Evolutionary conservation across 768 basidiomycete genomes (phyloP).

Genomic region (Tylopilus subfusipes): DNA sequence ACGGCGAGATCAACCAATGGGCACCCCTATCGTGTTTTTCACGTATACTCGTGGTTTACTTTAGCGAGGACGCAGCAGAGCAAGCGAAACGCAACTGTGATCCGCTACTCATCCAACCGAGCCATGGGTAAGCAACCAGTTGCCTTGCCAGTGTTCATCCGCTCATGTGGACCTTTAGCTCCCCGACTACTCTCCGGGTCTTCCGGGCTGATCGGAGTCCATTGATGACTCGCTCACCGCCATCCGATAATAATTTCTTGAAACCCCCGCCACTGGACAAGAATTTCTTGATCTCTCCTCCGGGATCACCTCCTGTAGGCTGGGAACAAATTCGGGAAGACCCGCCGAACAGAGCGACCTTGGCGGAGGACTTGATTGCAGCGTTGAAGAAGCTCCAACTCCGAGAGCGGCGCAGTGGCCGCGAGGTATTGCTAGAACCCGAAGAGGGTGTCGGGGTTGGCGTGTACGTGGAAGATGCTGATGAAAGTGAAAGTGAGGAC

Average conservation of each 20-base stretch:
- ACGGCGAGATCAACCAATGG: conserved; percentile 88
- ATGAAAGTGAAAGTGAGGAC: conserved; percentile 33
- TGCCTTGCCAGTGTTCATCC: not conserved
- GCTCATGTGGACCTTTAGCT: conserved; percentile 34
- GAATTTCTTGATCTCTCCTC: conserved; percentile 97
- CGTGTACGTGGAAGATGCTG: conserved; percentile 76
- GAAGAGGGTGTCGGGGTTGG: conserved; percentile 69
- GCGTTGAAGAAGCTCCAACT: conserved; percentile 73
- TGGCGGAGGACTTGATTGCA: conserved; percentile 83
- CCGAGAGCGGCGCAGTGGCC: conserved; percentile 37
- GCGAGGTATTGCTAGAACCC: conserved; percentile 64
- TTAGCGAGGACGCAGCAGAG: conserved; percentile 59
- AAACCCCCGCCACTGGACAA: conserved; percentile 78
- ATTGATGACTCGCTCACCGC: conserved; percentile 39
- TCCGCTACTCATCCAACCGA: conserved; percentile 55
- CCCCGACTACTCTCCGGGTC: conserved; percentile 54
- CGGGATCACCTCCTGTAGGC: conserved; percentile 94
- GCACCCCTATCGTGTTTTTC: conserved; percentile 80
- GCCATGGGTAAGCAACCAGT: conserved; percentile 44
- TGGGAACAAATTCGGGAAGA: conserved; percentile 94
- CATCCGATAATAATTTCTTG: conserved; percentile 37
- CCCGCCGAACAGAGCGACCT: conserved; percentile 76
- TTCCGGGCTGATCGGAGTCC: conserved; percentile 74
- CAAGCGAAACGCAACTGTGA: conserved; percentile 64
- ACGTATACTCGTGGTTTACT: conserved; percentile 80